A percentile compares a stretch with the other conserved stretches of the same genome.
These are phyloP conservation scores for Prunella vulgaris DNA, from an alignment of 257 asterid genomes.

Conservation along the genomic window DNA sequence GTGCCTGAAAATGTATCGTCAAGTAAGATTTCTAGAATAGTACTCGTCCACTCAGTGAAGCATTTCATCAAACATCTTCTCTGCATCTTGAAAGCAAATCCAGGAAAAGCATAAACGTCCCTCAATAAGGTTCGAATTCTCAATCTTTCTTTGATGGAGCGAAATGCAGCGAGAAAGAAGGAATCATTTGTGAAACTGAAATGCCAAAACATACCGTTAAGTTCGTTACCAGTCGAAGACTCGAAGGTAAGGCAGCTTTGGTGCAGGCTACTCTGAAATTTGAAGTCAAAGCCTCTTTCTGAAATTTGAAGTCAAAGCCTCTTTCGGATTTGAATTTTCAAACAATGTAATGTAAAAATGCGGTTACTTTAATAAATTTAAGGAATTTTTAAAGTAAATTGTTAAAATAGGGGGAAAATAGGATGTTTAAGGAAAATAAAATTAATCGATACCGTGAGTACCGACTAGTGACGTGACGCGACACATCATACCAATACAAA, in stretches of 20 bases:
- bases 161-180: neutral
- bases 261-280: neutral
- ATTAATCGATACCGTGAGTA: too few relatives aligned
- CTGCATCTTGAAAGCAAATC: neutral
- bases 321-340: neutral
- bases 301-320: neutral
- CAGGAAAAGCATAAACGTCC: neutral
- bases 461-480: too few relatives aligned
- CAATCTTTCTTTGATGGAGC: neutral
- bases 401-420: too few relatives aligned
- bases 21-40: neutral
- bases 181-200: neutral
- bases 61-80: conserved; percentile 30
- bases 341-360: too few relatives aligned
- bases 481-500: too few relatives aligned
- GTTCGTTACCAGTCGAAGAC: conserved; percentile 5
- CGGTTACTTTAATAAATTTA: too few relatives aligned
- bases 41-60: neutral
- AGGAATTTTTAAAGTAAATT: too few relatives aligned
- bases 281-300: neutral
- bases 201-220: conserved; percentile 1
- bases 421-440: too few relatives aligned
- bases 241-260: neutral
- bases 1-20: conserved; percentile 19
- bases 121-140: neutral